A percentile compares a stretch with the other conserved stretches of the same genome.
phyloP scores from a whole-genome alignment of 352 stramenopile species.

The Phytophthora kernoviae region DNA sequence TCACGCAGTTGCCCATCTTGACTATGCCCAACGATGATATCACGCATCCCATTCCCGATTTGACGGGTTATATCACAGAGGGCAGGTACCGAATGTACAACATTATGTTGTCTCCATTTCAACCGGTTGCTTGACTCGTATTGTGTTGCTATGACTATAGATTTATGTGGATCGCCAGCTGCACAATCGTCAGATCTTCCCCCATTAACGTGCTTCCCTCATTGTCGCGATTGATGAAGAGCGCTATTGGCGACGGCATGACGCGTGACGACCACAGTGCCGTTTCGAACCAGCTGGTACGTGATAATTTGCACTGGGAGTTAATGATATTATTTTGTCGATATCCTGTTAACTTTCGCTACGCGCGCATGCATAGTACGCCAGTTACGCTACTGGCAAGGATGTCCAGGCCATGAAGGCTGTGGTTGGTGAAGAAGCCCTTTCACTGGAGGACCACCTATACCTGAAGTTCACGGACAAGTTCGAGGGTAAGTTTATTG shows the following conservation, averaged over 20 bases:
- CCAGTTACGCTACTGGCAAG: constrained; percentile 92
- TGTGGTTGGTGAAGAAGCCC: constrained; percentile 98
- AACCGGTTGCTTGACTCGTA: constrained; percentile 2
- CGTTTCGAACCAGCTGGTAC: constrained; percentile 99
- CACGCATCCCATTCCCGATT: constrained; percentile 99
- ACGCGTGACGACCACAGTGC: constrained; percentile 98
- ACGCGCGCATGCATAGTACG: constrained; percentile 52
- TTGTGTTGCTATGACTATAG: constrained; percentile 35
- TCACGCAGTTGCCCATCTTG: constrained; percentile 99
- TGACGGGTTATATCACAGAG: constrained; percentile 99
- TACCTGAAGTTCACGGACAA: constrained; percentile 99
- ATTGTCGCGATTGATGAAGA: constrained; percentile 99
- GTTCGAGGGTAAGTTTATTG: constrained; percentile 99
- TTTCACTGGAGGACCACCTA: constrained; percentile 99
- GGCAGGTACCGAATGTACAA: constrained; percentile 82
- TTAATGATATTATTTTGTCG: constrained; percentile 1
- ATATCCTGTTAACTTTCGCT: constrained; percentile 5
- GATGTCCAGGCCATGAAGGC: constrained; percentile 99
- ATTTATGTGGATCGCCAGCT: constrained; percentile 98
- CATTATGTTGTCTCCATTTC: neutral
- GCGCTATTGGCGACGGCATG: constrained; percentile 99
- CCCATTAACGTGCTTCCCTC: constrained; percentile 99
- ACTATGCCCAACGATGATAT: constrained; percentile 99
- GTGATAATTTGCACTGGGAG: constrained; percentile 14
- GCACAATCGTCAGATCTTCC: constrained; percentile 99